phyloP scores from a whole-genome alignment of 345 rosid species.

The Eucalyptus victrix region DNA sequence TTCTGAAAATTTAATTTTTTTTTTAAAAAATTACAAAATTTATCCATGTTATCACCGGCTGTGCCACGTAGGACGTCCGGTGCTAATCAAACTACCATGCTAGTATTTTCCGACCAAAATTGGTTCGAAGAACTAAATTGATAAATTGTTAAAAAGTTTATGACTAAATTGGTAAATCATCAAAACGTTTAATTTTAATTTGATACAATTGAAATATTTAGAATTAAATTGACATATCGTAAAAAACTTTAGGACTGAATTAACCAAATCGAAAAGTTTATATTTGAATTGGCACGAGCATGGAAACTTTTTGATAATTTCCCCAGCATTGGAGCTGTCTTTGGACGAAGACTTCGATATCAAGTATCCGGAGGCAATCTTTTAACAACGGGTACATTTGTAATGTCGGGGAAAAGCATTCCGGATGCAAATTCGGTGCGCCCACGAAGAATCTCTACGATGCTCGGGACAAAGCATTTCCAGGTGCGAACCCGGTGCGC shows the following conservation, averaged over 20 bases:
- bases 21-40: no score
- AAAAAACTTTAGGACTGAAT: no score
- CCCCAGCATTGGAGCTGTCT: background rate
- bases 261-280: no score
- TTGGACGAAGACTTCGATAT: background rate
- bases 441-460: background rate
- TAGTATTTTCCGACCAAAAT: accelerated
- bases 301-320: background rate
- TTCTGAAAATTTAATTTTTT: background rate
- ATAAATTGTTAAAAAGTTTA: accelerated
- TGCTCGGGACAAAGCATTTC: background rate
- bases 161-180: accelerated
- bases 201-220: accelerated
- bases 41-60: accelerated
- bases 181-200: accelerated
- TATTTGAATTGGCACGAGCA: accelerated
- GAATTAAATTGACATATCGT: no score
- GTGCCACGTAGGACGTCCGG: accelerated
- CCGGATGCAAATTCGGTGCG: background rate
- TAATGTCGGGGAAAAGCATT: background rate
- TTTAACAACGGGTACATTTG: background rate
- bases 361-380: background rate
- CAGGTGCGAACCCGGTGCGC: background rate
- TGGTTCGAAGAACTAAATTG: no score
- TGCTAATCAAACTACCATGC: accelerated